Evolutionary conservation across 495 filamentous ascomycete genomes (phyloP).

Genomic region (Annulohypoxylon maeteangense): DNA sequence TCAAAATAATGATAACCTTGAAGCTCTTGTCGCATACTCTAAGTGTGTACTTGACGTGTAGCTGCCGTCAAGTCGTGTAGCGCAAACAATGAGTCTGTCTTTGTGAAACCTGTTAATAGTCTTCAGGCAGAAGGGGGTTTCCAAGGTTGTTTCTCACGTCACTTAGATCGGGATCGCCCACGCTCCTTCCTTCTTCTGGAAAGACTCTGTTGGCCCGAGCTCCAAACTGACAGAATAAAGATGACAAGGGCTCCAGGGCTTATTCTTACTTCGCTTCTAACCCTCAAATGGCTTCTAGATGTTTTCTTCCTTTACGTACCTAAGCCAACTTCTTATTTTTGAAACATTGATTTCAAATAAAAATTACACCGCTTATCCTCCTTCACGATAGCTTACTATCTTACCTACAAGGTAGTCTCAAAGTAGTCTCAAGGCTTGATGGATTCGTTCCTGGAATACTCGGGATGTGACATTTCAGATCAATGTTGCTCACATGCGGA

Average conservation of each 20-base stretch:
- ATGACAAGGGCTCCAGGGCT: constrained; percentile 35
- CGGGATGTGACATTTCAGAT: neutral
- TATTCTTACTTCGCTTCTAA: constrained; percentile 26
- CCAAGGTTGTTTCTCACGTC: constrained; percentile 38
- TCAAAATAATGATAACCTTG: neutral
- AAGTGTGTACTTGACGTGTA: neutral
- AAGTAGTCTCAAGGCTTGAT: too few relatives aligned
- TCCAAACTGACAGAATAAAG: constrained; percentile 17
- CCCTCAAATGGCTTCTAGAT: neutral
- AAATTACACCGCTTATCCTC: constrained; percentile 34
- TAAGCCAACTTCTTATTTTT: constrained; percentile 13
- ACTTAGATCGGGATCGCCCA: constrained; percentile 25
- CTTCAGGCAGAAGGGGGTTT: constrained; percentile 33
- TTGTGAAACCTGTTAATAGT: constrained; percentile 31
- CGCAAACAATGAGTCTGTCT: constrained; percentile 13
- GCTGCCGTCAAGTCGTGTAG: neutral
- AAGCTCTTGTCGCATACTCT: neutral
- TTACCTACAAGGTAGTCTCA: too few relatives aligned
- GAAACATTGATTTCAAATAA: neutral
- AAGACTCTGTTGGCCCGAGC: constrained; percentile 32
- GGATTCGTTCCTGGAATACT: neutral
- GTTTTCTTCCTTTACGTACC: neutral
- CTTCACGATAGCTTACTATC: neutral
- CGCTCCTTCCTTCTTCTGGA: constrained; percentile 33
- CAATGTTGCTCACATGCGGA: neutral